These are phyloP conservation scores for Alternaria ventricosa DNA, from an alignment of 2,329 filamentous ascomycete genomes.

Conservation along the genomic window DNA sequence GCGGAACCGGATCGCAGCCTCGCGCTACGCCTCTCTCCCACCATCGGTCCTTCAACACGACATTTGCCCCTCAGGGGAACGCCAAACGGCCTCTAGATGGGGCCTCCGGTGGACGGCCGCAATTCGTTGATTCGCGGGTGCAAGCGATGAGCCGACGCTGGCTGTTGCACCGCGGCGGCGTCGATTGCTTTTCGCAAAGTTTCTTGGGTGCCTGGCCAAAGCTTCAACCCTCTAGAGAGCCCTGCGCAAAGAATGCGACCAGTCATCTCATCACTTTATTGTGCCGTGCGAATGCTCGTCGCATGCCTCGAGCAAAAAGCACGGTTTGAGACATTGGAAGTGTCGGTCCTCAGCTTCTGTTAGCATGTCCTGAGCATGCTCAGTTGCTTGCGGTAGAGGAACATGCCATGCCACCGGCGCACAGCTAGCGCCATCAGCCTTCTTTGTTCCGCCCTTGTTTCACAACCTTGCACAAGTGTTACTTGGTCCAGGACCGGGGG, in stretches of 20 bases:
- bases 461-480: constrained; percentile 39
- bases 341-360: background rate
- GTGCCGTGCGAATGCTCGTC: constrained; percentile 8
- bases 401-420: constrained; percentile 1
- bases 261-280: constrained; percentile 18
- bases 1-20: constrained; percentile 27
- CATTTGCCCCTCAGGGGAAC: constrained; percentile 36
- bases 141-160: constrained; percentile 32
- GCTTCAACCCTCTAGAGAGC: constrained; percentile 28
- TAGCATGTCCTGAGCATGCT: constrained; percentile 3
- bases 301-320: background rate
- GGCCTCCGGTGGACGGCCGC: constrained; percentile 17
- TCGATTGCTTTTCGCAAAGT: constrained; percentile 29
- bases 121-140: constrained; percentile 33
- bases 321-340: background rate
- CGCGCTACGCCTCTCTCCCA: constrained; percentile 3
- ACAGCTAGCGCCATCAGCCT: constrained; percentile 27
- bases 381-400: constrained; percentile 13
- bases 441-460: constrained; percentile 36
- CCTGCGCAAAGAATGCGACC: constrained; percentile 27
- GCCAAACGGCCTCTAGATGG: constrained; percentile 26
- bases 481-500: constrained; percentile 27
- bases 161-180: constrained; percentile 35
- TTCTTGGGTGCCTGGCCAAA: constrained; percentile 34
- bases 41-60: constrained; percentile 26